Evolutionary conservation across 257 asterid species (phyloP).

Genomic region (Rauvolfia tetraphylla): DNA sequence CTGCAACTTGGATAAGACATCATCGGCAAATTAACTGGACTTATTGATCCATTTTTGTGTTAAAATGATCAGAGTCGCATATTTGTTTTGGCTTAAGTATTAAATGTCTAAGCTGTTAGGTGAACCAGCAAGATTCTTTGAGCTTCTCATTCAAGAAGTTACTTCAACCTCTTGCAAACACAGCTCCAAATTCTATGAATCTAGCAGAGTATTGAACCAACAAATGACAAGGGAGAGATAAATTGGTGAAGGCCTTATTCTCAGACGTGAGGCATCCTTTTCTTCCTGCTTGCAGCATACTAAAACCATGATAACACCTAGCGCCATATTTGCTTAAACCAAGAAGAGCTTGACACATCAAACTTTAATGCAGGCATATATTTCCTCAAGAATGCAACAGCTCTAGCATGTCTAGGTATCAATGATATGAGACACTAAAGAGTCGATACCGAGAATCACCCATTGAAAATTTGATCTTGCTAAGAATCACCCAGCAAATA

Average conservation of each 20-base stretch:
- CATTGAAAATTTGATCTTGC: too few species aligned
- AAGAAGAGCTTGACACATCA: neutral
- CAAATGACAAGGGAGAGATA: neutral
- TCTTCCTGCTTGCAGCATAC: neutral
- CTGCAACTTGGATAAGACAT: too few species aligned
- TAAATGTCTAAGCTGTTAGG: neutral
- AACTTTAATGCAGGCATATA: neutral
- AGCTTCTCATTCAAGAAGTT: too few species aligned
- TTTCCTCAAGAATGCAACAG: neutral
- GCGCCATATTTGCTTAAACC: neutral
- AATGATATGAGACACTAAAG: neutral
- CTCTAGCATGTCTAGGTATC: neutral
- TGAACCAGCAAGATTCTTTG: neutral
- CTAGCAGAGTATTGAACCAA: neutral
- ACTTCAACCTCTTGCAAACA: neutral
- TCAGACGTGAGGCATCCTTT: too few species aligned
- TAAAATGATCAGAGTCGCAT: too few species aligned
- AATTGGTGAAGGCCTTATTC: neutral
- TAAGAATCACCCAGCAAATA: too few species aligned
- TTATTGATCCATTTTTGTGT: too few species aligned
- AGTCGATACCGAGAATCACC: too few species aligned
- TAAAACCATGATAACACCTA: neutral
- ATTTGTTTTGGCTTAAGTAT: too few species aligned
- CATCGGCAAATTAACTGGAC: too few species aligned
- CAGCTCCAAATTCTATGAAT: neutral